phyloP scores from a whole-genome alignment of 108 stramenopile genomes.

The Conticribra weissflogii region DNA sequence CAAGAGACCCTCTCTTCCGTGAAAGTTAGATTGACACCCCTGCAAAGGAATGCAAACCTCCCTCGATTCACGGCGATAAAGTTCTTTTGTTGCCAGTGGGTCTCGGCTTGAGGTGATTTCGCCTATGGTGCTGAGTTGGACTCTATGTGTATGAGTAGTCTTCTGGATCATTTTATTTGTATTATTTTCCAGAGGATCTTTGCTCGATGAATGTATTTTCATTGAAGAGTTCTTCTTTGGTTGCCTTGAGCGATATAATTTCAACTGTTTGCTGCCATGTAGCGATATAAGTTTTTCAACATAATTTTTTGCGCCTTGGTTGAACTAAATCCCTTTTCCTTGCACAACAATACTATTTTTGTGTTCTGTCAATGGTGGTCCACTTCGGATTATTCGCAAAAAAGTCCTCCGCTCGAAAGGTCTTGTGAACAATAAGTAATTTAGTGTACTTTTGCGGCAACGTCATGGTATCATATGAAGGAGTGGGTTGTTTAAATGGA shows the following conservation, averaged over 20 bases:
- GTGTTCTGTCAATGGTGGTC: too few relatives aligned
- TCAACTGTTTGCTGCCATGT: neutral
- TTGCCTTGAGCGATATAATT: neutral
- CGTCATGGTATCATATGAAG: too few relatives aligned
- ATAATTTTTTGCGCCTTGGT: too few relatives aligned
- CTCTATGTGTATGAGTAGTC: neutral
- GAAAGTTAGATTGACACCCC: neutral
- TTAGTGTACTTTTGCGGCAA: too few relatives aligned
- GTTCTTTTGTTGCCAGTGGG: neutral
- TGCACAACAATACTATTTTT: too few relatives aligned
- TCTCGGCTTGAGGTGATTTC: neutral
- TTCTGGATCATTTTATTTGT: neutral
- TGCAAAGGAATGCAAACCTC: neutral
- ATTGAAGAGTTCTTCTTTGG: neutral
- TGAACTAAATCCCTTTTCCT: too few relatives aligned
- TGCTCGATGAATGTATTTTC: neutral
- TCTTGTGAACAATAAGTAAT: too few relatives aligned
- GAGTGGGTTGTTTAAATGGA: too few relatives aligned
- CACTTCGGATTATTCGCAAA: too few relatives aligned
- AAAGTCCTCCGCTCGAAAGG: too few relatives aligned
- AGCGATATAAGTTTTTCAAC: neutral
- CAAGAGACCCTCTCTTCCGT: too few relatives aligned
- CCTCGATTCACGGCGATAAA: neutral
- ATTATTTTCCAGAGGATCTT: neutral
- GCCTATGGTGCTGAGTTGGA: neutral